Conservation (phyloP, 805 yeast species). For the Wickerhamiella vanderwaltii region DNA sequence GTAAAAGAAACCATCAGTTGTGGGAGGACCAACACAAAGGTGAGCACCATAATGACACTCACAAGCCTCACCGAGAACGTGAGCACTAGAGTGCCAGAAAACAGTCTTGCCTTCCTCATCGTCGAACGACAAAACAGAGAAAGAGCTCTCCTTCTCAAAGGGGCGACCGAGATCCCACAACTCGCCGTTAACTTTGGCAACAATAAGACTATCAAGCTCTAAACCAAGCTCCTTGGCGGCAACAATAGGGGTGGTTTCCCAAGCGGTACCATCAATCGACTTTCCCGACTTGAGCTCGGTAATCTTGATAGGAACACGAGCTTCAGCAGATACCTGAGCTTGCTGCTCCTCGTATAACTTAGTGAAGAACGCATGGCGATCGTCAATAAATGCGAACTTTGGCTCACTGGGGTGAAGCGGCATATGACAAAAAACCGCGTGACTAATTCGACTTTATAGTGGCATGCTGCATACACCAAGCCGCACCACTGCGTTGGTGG, state of each 20-base stretch:
- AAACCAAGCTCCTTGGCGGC: conserved; percentile 79
- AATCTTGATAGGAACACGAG: conserved; percentile 55
- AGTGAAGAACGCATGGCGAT: conserved; percentile 68
- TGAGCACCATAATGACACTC: conserved; percentile 95
- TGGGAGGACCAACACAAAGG: conserved; percentile 90
- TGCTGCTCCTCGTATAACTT: conserved; percentile 67
- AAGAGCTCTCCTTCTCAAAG: conserved; percentile 51
- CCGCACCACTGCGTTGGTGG: no score
- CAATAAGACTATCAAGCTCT: conserved; percentile 77
- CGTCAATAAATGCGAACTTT: conserved; percentile 71
- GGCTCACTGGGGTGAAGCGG: conserved; percentile 37
- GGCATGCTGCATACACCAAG: no score
- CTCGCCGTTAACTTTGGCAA: conserved; percentile 78
- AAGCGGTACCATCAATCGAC: conserved; percentile 62
- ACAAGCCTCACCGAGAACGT: conserved; percentile 94
- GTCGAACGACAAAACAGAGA: conserved; percentile 84
- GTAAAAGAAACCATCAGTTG: conserved; percentile 94
- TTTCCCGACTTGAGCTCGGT: conserved; percentile 74
- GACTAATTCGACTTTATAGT: no score
- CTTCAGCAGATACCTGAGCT: conserved; percentile 51
- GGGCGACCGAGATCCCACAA: conserved; percentile 97
- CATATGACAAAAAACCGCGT: neutral
- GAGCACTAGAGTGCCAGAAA: conserved; percentile 99
- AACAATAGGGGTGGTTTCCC: conserved; percentile 82
- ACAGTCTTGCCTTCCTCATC: conserved; percentile 90